These are phyloP conservation scores for Seminavis robusta DNA, from an alignment of 108 stramenopile genomes.

Conservation along the genomic window DNA sequence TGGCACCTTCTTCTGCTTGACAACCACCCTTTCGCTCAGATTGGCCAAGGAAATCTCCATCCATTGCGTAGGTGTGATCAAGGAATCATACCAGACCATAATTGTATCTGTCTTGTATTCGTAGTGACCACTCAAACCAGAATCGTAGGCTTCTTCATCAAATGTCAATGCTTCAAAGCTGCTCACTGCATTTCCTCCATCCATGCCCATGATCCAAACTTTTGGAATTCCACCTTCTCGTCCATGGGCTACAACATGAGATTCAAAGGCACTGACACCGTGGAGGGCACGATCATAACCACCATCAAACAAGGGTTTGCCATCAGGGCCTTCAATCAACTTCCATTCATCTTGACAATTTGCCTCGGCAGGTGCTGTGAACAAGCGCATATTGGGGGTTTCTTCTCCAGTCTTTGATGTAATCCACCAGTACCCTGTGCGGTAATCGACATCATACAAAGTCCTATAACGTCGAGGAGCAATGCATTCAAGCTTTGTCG, in stretches of 20 bases:
- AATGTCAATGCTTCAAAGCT: constrained; percentile 41
- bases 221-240: constrained; percentile 68
- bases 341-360: constrained; percentile 46
- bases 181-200: constrained; percentile 7
- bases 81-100: constrained; percentile 59
- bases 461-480: constrained; percentile 55
- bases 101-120: constrained; percentile 73
- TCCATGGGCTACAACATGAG: constrained; percentile 54
- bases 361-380: constrained; percentile 46
- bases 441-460: constrained; percentile 61
- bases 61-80: constrained; percentile 56
- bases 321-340: constrained; percentile 19
- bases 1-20: constrained; percentile 73
- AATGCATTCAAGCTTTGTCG: constrained; percentile 55
- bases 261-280: constrained; percentile 43
- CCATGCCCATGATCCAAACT: constrained; percentile 58
- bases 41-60: constrained; percentile 41
- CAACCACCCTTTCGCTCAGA: constrained; percentile 20
- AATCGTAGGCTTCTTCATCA: constrained; percentile 80
- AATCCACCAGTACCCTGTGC: constrained; percentile 63
- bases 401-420: constrained; percentile 55
- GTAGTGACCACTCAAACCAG: constrained; percentile 53
- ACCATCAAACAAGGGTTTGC: constrained; percentile 53
- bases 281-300: constrained; percentile 48
- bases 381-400: constrained; percentile 74